Conservation (phyloP, 495 filamentous ascomycete genomes). For the Lindgomyces ingoldianus region DNA sequence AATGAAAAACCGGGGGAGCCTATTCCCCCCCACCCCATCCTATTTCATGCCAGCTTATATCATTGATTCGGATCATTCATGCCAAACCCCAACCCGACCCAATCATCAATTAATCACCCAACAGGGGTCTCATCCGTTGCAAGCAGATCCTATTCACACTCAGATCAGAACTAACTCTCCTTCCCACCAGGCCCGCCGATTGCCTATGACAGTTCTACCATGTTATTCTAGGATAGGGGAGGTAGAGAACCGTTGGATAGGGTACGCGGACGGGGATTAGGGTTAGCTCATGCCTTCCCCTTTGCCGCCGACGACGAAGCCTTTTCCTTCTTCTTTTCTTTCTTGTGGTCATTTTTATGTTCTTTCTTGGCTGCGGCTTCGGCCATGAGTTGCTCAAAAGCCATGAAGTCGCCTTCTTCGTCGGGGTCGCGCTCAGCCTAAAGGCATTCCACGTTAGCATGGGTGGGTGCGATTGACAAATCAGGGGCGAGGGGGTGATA, state of each 20-base stretch:
- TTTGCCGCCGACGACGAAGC: background rate
- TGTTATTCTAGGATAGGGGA: background rate
- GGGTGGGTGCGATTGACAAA: background rate
- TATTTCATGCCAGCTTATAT: too few relatives aligned
- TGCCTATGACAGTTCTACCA: too few relatives aligned
- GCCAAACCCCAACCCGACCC: too few relatives aligned
- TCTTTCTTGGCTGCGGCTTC: constrained; percentile 93
- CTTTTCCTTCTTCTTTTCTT: constrained; percentile 65
- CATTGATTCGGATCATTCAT: too few relatives aligned
- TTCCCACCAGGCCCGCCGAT: too few relatives aligned
- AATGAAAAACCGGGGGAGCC: too few relatives aligned
- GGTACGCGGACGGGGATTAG: background rate
- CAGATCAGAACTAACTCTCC: too few relatives aligned
- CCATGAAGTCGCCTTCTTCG: constrained; percentile 98
- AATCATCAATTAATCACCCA: too few relatives aligned
- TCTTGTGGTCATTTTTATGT: constrained; percentile 67
- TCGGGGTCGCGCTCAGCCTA: constrained; percentile 90
- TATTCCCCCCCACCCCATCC: too few relatives aligned
- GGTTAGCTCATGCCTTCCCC: constrained; percentile 23
- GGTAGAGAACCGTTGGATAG: background rate
- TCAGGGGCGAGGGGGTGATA: constrained; percentile 47
- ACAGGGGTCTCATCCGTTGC: too few relatives aligned
- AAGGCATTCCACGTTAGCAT: constrained; percentile 35
- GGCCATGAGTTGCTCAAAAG: constrained; percentile 96
- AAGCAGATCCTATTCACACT: too few relatives aligned